phyloP scores from a whole-genome alignment of 305 asterid genomes.

The Fraxinus albicans region DNA sequence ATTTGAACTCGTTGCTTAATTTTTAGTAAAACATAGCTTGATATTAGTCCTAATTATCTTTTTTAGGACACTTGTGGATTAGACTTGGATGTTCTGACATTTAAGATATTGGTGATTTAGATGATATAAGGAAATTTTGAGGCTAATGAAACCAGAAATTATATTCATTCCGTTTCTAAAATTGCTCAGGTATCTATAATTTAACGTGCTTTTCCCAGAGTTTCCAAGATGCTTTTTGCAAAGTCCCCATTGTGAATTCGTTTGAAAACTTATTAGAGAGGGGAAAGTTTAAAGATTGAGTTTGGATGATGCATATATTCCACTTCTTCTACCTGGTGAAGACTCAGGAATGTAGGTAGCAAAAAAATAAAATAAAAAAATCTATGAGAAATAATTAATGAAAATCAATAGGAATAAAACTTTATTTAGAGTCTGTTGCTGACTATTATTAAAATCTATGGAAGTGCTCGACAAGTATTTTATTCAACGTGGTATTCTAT shows the following conservation, averaged over 20 bases:
- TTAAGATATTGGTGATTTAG: neutral
- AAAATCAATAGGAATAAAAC: neutral
- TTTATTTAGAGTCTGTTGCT: neutral
- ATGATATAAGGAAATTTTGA: conserved; percentile 3
- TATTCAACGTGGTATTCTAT: neutral
- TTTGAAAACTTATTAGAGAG: neutral
- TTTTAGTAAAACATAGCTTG: conserved; percentile 4
- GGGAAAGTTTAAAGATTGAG: neutral
- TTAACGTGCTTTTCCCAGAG: neutral
- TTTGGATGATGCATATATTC: neutral
- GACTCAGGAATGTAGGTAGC: neutral
- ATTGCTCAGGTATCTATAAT: neutral
- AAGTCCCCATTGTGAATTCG: neutral
- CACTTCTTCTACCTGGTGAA: neutral
- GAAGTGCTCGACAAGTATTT: neutral
- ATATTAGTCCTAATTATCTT: conserved; percentile 1
- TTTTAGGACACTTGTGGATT: neutral
- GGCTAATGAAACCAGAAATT: conserved; percentile 8
- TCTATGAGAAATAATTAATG: neutral
- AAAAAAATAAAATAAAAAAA: neutral
- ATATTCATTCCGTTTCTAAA: conserved; percentile 2
- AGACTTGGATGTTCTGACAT: neutral
- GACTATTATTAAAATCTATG: neutral
- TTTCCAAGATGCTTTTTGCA: neutral
- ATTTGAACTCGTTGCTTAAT: neutral